Base-by-base conservation (phyloP, 2,329 filamentous ascomycete genomes). In the Helotiales sp. region DNA sequence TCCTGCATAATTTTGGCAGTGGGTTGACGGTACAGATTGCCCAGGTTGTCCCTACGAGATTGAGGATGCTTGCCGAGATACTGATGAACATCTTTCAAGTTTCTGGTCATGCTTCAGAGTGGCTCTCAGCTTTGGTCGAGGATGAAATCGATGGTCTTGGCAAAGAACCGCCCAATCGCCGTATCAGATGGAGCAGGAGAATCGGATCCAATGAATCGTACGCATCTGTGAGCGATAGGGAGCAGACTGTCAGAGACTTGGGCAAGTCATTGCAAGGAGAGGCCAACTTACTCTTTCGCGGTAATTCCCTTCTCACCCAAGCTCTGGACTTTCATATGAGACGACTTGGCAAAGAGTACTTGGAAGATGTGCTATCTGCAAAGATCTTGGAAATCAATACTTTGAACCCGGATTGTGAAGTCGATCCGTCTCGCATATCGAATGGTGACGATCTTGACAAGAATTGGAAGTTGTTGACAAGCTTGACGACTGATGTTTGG, bases 1-100 rank as follows among this genome's bases (percentile, higher is more conserved):
- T 97, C 30, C 82, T 99, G 30, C 93, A 97, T 75, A 88, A 89
- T 6, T 97, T 98, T 77, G 88, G 89, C 45, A 91, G 91, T 37
- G 92, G 92, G 0, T 82, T 99, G 64, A 97, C 95, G 0, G 85
- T 92, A 43, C 91, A 97, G 77, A 92, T 99, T 72, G 89, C 93
- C 2, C 87, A 92, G 52, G 87, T 91, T 64, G 84, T 97, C 63
- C 91, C 93, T 0, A 87, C 89, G 2, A 91, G 93, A 75, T 83
- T 97, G 37, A 91, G 91, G 62, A 86, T 88, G n/a, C 79, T 98
- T 8, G 92, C 93, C 1, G 94, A 97, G 76, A 89, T 91, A 30
- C 87, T 98, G 43, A 82, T 98, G 70, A 96, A 98, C 77, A 97
- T 99, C 61, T 99, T 95, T 75, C 96, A 99, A 76, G 94, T 97